These are phyloP conservation scores for Sequoia sempervirens DNA, from an alignment of 75 land plant species.

Conservation along the genomic window DNA sequence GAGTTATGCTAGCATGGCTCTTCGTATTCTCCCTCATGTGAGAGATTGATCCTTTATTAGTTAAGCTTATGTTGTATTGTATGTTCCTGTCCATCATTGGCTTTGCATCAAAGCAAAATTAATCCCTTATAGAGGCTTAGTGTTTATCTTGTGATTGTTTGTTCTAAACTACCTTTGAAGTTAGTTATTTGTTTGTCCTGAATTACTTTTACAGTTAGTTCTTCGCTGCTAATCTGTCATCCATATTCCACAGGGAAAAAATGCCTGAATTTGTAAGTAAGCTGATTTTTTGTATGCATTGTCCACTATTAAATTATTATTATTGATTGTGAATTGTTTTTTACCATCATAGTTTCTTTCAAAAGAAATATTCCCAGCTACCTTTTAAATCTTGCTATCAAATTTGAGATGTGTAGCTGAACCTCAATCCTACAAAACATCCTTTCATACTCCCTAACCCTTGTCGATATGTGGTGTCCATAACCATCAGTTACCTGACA, in stretches of 20 bases:
- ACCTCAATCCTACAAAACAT: neutral
- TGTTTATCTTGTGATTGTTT: neutral
- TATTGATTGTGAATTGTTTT: neutral
- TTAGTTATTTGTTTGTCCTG: neutral
- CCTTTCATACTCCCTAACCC: neutral
- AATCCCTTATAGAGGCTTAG: neutral
- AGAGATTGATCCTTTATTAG: constrained; percentile 7
- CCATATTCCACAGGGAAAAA: neutral
- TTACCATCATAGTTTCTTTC: neutral
- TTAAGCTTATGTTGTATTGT: neutral
- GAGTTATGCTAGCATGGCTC: constrained; percentile 77
- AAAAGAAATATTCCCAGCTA: neutral
- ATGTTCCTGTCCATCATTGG: neutral
- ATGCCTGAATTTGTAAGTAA: neutral
- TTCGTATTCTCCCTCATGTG: constrained; percentile 91
- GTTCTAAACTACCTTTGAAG: neutral
- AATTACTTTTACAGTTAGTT: neutral
- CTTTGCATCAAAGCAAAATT: neutral
- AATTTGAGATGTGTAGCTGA: neutral
- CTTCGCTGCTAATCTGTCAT: neutral
- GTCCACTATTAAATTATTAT: neutral
- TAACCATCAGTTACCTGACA: neutral
- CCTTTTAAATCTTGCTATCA: neutral
- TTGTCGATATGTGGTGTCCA: neutral
- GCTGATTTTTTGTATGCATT: neutral